Conservation (phyloP, 352 stramenopile genomes). For the Phytophthora sp. region DNA sequence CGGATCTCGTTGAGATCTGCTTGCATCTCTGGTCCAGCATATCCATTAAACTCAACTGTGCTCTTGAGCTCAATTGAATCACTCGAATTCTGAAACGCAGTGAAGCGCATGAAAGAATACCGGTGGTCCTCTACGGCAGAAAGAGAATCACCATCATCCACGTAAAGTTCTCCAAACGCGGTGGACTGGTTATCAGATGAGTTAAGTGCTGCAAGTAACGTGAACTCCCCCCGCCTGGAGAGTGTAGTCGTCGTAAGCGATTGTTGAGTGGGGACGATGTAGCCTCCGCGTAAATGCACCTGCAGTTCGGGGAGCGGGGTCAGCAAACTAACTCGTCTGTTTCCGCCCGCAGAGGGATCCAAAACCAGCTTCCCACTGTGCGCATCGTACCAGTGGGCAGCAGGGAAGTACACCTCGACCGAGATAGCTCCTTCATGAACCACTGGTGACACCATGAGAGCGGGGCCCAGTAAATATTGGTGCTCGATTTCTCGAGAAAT, state of each 20-base stretch:
- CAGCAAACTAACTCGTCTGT: slow-evolving; percentile 46
- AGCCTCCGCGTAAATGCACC: slow-evolving; percentile 69
- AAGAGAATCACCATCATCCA: slow-evolving; percentile 80
- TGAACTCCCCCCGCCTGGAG: slow-evolving; percentile 61
- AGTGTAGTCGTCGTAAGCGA: slow-evolving; percentile 59
- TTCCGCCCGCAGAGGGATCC: not conserved
- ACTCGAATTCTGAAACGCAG: slow-evolving; percentile 39
- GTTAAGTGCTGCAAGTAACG: slow-evolving; percentile 59
- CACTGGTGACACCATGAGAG: slow-evolving; percentile 83
- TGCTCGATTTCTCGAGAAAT: slow-evolving; percentile 46
- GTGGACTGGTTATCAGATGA: slow-evolving; percentile 8
- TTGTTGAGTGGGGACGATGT: slow-evolving; percentile 67
- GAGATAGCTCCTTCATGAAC: slow-evolving; percentile 69
- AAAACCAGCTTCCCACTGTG: slow-evolving; percentile 51
- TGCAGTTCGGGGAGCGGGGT: slow-evolving; percentile 64
- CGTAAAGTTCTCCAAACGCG: slow-evolving; percentile 68
- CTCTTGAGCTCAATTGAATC: slow-evolving; percentile 50
- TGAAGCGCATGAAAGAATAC: slow-evolving; percentile 60
- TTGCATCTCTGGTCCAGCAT: slow-evolving; percentile 75
- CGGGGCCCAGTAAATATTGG: slow-evolving; percentile 76
- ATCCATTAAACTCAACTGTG: slow-evolving; percentile 44
- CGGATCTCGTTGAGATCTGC: slow-evolving; percentile 54
- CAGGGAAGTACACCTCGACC: slow-evolving; percentile 66
- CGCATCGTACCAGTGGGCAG: slow-evolving; percentile 71
- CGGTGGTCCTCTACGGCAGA: slow-evolving; percentile 59